These are phyloP conservation scores for Bryoglossum gracile DNA, from an alignment of 495 filamentous ascomycete genomes.

Conservation along the genomic window DNA sequence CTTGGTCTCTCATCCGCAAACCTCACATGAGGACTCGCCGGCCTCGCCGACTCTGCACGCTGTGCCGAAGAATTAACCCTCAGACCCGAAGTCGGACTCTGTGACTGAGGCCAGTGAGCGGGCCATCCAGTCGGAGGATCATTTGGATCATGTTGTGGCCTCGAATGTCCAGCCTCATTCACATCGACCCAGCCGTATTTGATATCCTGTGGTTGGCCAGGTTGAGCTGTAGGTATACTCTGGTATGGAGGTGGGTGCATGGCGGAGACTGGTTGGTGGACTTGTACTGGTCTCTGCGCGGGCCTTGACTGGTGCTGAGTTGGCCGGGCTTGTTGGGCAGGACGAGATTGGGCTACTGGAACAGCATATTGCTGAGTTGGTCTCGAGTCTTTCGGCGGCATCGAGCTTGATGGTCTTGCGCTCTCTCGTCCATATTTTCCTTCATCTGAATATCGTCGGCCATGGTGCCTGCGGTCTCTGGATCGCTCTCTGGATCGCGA, in stretches of 20 bases:
- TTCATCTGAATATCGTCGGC: conserved; percentile 7
- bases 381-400: neutral
- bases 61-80: neutral
- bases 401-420: neutral
- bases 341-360: too few relatives aligned
- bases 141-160: conserved; percentile 1
- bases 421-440: conserved; percentile 14
- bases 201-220: conserved; percentile 12
- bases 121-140: conserved; percentile 21
- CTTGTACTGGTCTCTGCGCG: too few relatives aligned
- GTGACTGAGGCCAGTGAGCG: conserved; percentile 15
- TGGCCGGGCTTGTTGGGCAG: too few relatives aligned
- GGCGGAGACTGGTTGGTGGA: neutral
- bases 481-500: conserved; percentile 3
- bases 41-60: conserved; percentile 1
- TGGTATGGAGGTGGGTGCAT: conserved; percentile 2
- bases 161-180: conserved; percentile 20
- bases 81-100: conserved; percentile 3
- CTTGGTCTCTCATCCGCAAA: conserved; percentile 14
- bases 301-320: too few relatives aligned
- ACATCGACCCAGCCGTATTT: too few relatives aligned
- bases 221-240: neutral
- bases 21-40: conserved; percentile 11
- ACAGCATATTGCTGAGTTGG: too few relatives aligned
- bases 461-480: neutral